These are phyloP conservation scores for Aphanomyces stellatus DNA, from an alignment of 352 stramenopile genomes.

Conservation along the genomic window DNA sequence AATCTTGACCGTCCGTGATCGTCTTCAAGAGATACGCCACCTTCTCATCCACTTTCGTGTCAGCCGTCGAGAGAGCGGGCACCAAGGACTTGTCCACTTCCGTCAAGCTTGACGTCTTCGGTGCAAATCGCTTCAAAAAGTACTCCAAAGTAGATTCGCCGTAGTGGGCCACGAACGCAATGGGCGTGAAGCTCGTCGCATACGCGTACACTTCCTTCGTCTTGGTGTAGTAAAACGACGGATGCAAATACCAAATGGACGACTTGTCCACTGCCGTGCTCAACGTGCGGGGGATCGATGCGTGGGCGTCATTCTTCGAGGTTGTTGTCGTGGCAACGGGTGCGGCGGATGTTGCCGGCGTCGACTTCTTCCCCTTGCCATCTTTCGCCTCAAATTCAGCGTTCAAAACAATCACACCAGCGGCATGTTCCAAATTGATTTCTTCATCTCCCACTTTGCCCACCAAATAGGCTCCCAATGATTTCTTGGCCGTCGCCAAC, in stretches of 20 bases:
- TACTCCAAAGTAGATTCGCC: conserved; percentile 58
- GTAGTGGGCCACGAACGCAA: conserved; percentile 50
- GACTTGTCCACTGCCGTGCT: not conserved
- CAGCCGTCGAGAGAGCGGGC: conserved; percentile 41
- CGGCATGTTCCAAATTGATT: not conserved
- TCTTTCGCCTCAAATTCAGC: not conserved
- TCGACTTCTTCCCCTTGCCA: conserved; percentile 1
- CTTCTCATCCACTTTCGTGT: conserved; percentile 54
- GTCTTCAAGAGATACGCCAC: conserved; percentile 43
- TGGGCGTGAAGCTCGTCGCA: conserved; percentile 65
- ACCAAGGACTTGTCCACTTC: conserved; percentile 47
- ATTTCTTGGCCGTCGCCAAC: not conserved
- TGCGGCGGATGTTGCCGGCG: not conserved
- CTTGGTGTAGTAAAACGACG: conserved; percentile 73
- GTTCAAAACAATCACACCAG: not conserved
- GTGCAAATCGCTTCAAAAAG: conserved; percentile 47
- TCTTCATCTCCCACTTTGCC: not conserved
- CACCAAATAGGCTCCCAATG: not conserved
- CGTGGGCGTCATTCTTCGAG: not conserved
- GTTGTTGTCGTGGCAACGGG: not conserved
- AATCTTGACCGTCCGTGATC: conserved; percentile 52
- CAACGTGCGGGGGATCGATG: not conserved
- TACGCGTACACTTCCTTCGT: conserved; percentile 76
- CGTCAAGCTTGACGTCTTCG: conserved; percentile 30
- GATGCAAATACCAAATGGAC: conserved; percentile 15